Evolutionary conservation across 2,329 filamentous ascomycete species (phyloP), one percentile per base, ranked within the genome.

Genomic region (Amauroascus niger): DNA sequence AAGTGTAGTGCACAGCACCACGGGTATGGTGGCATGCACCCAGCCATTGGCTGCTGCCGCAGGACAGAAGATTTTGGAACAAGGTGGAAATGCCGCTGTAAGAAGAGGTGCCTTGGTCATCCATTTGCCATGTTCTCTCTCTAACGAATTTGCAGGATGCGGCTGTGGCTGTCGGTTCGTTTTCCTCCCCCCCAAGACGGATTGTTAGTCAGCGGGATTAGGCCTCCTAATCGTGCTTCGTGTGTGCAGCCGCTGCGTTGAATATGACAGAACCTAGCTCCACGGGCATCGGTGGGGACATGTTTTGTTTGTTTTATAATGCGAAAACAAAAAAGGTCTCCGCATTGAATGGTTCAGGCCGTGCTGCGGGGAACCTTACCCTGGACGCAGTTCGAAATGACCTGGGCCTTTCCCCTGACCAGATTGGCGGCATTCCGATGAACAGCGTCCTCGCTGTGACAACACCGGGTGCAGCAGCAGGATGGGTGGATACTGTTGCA

Each of bases 201-300:
- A n/a, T 30, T 37, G 18, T n/a, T n/a, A 49, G 13, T 26, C 37
- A 30, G 20, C 44, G 2, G 35, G 30, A 28, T 46, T 16, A 33
- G 30, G n/a, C n/a, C 24, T 30, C 26, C 30, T 45, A 40, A 28
- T 53, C 39, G 30, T 40, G 9, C n/a, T 6, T 24, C 43, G 2
- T 26, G 14, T 30, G 18, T 52, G 50, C 43, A 88, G 91, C 93
- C 43, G 93, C 93, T 30, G 89, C 83, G 4, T 76, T 98, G 54
- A 97, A 96, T 71, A 80, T 97, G 65, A 95, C 91, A 0, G 93
- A 98, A 67, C 93, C 93, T 6, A 83, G 83, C 55, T 93, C 87
- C 5, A 97, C 93, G 0, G 93, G 93, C 39, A 96, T 98, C 56
- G 93, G 93, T 54, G 93, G 93, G 58, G 93, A 98, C 71, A 89